phyloP scores from a whole-genome alignment of 257 asterid species.

The Handroanthus guayacan region DNA sequence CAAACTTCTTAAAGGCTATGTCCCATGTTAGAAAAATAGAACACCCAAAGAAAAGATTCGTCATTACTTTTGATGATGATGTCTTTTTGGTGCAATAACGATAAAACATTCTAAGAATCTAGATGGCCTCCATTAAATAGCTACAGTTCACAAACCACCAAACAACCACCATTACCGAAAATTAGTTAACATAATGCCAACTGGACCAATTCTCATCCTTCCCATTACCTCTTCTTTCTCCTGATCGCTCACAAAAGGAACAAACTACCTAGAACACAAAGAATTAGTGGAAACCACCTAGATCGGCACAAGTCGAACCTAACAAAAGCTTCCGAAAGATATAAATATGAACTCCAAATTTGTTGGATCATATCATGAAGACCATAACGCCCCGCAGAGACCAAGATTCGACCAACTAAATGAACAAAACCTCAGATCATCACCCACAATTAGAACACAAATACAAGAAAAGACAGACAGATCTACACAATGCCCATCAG shows the following conservation, averaged over 20 bases:
- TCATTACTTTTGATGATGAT: conserved; percentile 8
- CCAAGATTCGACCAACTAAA: conserved; percentile 1
- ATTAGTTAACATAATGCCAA: conserved; percentile 20
- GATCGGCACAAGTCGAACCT: neutral
- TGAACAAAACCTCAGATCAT: conserved; percentile 22
- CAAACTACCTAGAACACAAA: neutral
- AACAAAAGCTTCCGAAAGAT: neutral
- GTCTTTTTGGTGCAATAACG: conserved; percentile 4
- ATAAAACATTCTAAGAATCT: neutral
- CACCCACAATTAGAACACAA: neutral
- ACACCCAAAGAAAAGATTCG: neutral
- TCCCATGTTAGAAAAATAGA: neutral
- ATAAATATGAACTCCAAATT: neutral
- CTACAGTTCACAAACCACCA: neutral
- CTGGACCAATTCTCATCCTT: conserved; percentile 7
- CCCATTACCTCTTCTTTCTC: neutral
- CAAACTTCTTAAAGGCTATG: neutral
- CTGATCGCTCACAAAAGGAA: neutral
- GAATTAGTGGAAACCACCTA: neutral
- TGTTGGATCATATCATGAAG: conserved; percentile 34
- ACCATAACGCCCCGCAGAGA: neutral
- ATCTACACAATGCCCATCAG: conserved; percentile 36
- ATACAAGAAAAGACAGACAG: conserved; percentile 24
- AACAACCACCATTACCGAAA: conserved; percentile 14
- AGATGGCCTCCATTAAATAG: neutral